A percentile compares a stretch with the other conserved stretches of the same genome.
These are phyloP conservation scores for Phoma sp. DNA, from an alignment of 2,329 filamentous ascomycete genomes.

Conservation along the genomic window DNA sequence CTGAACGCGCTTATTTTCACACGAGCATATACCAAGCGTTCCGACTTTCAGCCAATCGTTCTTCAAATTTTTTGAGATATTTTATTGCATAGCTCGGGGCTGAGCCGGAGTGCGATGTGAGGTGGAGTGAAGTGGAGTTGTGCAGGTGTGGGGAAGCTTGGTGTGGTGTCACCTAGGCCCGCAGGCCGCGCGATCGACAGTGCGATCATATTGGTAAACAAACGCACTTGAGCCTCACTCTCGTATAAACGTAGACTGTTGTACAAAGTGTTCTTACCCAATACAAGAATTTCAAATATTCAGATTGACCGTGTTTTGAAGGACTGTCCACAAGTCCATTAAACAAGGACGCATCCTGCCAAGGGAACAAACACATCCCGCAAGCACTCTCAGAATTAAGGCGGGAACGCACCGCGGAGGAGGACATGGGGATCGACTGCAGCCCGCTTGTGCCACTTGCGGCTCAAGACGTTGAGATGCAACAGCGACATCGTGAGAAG, in stretches of 20 bases:
- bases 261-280: no score
- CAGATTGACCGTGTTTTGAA: no score
- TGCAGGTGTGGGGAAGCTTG: constrained; percentile 11
- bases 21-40: constrained; percentile 11
- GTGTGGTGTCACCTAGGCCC: neutral
- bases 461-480: constrained; percentile 23
- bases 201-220: neutral
- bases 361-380: neutral
- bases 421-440: neutral
- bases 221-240: constrained; percentile 3
- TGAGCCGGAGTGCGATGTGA: neutral
- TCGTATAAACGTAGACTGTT: constrained; percentile 3
- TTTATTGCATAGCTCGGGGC: neutral
- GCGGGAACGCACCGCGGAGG: constrained; percentile 9
- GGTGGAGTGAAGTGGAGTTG: neutral
- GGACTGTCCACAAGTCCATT: no score
- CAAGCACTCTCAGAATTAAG: constrained; percentile 5
- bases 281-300: no score
- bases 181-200: neutral
- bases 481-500: constrained; percentile 3
- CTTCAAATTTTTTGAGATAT: neutral
- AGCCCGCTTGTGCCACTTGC: constrained; percentile 12
- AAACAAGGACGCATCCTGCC: neutral
- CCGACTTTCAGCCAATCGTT: constrained; percentile 26
- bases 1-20: constrained; percentile 11